These are phyloP conservation scores for Fusarium citri DNA, from an alignment of 2,329 filamentous ascomycete genomes.

Conservation along the genomic window DNA sequence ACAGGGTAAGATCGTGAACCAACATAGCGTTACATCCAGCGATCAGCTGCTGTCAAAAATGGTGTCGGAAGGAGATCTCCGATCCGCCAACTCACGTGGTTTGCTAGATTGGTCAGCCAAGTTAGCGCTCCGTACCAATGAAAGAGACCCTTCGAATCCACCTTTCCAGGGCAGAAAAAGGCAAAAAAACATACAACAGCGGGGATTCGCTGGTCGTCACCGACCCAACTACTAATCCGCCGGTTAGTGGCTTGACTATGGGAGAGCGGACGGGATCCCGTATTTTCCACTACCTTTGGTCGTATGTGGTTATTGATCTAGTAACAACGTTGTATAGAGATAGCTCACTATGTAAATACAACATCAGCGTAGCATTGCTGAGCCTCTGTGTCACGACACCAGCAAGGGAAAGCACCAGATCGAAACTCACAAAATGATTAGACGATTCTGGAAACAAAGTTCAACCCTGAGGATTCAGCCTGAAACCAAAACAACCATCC, in stretches of 20 bases:
- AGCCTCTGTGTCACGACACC: background rate
- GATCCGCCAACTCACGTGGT: background rate
- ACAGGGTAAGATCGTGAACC: background rate
- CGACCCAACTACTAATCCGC: slow-evolving; percentile 35
- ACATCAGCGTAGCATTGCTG: background rate
- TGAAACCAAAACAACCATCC: background rate
- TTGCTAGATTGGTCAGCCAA: background rate
- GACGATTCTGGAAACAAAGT: background rate
- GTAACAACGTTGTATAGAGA: fast-evolving
- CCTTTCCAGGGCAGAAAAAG: background rate
- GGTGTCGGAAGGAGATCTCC: background rate
- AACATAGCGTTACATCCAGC: background rate
- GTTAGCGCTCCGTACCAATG: background rate
- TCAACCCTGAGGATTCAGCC: background rate
- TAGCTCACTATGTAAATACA: fast-evolving
- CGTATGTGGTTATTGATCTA: background rate
- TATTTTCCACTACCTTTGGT: slow-evolving; percentile 32
- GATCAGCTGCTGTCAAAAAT: background rate
- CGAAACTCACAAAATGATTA: background rate
- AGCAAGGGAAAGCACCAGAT: background rate
- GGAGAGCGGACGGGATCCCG: slow-evolving; percentile 33
- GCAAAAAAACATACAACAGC: slow-evolving; percentile 21
- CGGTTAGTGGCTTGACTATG: slow-evolving; percentile 31
- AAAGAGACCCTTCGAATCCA: background rate
- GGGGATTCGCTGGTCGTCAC: slow-evolving; percentile 34